Percentiles rank a stretch among this genome's conserved stretches.
Evolutionary conservation across 2,329 filamentous ascomycete species (phyloP).

Genomic region (Leptographium flavum): DNA sequence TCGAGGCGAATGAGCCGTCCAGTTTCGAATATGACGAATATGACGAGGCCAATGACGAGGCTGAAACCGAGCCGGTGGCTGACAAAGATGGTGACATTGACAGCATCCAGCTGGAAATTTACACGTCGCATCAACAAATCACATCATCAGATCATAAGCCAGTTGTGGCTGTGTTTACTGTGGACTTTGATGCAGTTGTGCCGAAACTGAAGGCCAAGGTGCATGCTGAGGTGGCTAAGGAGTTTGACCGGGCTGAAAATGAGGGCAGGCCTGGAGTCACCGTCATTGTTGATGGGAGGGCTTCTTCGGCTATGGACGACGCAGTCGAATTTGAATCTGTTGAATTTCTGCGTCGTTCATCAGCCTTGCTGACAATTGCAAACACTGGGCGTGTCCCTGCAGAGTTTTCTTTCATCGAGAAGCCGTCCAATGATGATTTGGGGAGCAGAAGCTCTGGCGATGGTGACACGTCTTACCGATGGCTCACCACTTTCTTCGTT

Average conservation of each 20-base stretch:
- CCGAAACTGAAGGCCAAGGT: slow-evolving; percentile 72
- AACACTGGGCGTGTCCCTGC: slow-evolving; percentile 81
- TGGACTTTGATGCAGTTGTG: slow-evolving; percentile 78
- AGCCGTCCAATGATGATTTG: slow-evolving; percentile 37
- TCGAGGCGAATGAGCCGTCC: not conserved
- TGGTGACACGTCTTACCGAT: slow-evolving; percentile 27
- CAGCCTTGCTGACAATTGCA: slow-evolving; percentile 64
- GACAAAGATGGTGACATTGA: slow-evolving; percentile 46
- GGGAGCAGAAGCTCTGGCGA: slow-evolving; percentile 17
- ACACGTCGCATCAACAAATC: slow-evolving; percentile 78
- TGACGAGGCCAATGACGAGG: slow-evolving; percentile 37
- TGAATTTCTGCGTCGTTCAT: slow-evolving; percentile 50
- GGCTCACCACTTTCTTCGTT: slow-evolving; percentile 58
- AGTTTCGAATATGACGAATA: slow-evolving; percentile 47
- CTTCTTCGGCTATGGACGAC: slow-evolving; percentile 5
- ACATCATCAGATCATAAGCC: slow-evolving; percentile 95
- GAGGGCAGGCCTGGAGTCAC: slow-evolving; percentile 29
- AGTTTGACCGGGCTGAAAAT: slow-evolving; percentile 61
- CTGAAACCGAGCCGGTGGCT: slow-evolving; percentile 30
- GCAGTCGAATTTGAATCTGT: slow-evolving; percentile 67
- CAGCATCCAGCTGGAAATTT: slow-evolving; percentile 45
- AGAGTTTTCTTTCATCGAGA: slow-evolving; percentile 65
- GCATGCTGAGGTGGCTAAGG: slow-evolving; percentile 73
- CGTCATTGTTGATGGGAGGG: slow-evolving; percentile 54
- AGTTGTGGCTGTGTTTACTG: slow-evolving; percentile 63